Conservation (phyloP, 2,329 filamentous ascomycete genomes). For the Epichloe sibirici region DNA sequence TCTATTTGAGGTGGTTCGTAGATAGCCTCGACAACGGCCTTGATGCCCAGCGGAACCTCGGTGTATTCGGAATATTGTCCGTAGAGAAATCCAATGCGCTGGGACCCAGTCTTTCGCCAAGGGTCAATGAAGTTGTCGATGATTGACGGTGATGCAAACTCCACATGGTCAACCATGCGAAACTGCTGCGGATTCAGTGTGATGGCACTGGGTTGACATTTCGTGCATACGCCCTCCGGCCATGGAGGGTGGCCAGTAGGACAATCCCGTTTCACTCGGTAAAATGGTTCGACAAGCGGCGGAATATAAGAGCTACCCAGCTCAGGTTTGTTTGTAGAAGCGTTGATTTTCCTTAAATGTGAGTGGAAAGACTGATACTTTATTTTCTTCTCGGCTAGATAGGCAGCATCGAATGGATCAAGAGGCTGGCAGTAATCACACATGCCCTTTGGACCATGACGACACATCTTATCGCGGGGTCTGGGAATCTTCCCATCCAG, state of each 20-base stretch:
- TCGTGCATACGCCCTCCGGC: constrained; percentile 94
- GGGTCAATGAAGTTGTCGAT: constrained; percentile 86
- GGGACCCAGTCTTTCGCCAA: constrained; percentile 75
- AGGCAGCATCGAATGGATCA: constrained; percentile 83
- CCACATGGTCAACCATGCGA: constrained; percentile 96
- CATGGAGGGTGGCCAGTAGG: constrained; percentile 87
- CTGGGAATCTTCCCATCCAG: constrained; percentile 80
- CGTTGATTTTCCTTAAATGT: constrained; percentile 87
- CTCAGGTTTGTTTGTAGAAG: constrained; percentile 92
- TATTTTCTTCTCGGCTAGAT: constrained; percentile 91
- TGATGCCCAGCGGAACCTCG: constrained; percentile 85
- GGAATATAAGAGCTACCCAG: constrained; percentile 91
- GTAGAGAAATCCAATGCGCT: constrained; percentile 83
- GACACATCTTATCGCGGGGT: constrained; percentile 78
- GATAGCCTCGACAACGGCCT: constrained; percentile 92
- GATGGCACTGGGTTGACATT: constrained; percentile 95
- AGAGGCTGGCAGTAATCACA: constrained; percentile 98
- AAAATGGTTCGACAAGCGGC: constrained; percentile 84
- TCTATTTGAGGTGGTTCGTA: constrained; percentile 90
- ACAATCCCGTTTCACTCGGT: constrained; percentile 76
- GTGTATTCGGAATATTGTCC: constrained; percentile 83
- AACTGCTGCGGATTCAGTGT: constrained; percentile 87
- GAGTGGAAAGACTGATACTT: constrained; percentile 97
- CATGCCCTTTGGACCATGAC: constrained; percentile 94
- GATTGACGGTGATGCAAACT: constrained; percentile 75